A percentile compares a stretch with the other conserved stretches of the same genome.
Evolutionary conservation across 208 protist genomes (phyloP).

Genomic region (Acanthamoeba quina): DNA sequence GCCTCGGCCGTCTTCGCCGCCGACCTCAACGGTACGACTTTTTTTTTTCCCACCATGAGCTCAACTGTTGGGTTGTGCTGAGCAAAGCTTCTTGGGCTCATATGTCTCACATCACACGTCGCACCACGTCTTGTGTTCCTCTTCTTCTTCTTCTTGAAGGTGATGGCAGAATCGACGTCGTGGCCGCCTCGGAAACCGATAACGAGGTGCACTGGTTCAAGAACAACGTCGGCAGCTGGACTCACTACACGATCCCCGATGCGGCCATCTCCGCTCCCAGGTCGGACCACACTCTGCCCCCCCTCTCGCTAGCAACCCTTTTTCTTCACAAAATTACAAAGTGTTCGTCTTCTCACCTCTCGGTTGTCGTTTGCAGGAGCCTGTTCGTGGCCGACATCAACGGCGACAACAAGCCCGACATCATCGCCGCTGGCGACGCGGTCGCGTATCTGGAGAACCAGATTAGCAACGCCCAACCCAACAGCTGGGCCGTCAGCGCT

Average conservation of each 20-base stretch:
- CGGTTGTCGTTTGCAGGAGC: neutral
- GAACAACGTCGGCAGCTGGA: neutral
- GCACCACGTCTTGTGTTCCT: neutral
- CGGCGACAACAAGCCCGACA: neutral
- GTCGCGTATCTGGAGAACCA: neutral
- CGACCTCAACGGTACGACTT: neutral
- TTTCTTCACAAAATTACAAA: too few relatives aligned
- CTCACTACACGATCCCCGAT: neutral
- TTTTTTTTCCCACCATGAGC: neutral
- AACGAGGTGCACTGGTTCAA: neutral
- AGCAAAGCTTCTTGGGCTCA: neutral
- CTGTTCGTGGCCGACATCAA: constrained; percentile 42
- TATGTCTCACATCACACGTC: neutral
- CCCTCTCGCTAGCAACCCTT: neutral
- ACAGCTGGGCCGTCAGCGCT: neutral
- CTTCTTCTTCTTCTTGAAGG: neutral
- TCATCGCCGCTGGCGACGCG: neutral
- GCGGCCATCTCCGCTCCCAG: neutral
- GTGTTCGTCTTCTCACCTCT: too few relatives aligned
- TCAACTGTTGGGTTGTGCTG: neutral
- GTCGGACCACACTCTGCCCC: neutral
- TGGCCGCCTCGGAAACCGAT: constrained; percentile 6
- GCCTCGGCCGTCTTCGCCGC: constrained; percentile 29
- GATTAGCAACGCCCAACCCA: neutral
- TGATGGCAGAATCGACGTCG: neutral